Base-by-base conservation (phyloP, 1,139 yeast genomes). In the Arxiozyma bovina region DNA sequence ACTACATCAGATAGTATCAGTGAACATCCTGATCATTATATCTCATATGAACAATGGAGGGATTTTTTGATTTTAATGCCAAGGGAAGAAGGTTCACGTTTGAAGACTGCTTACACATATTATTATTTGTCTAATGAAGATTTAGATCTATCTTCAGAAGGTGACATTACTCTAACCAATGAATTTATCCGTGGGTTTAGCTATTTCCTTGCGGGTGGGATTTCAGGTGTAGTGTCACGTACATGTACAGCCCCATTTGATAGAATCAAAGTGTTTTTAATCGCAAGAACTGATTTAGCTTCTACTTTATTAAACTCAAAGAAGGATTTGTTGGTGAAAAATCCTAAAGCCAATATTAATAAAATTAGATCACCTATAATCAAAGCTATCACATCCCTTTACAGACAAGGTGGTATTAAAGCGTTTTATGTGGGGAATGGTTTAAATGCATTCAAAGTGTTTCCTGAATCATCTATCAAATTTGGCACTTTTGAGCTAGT, bases 161-260 rank as follows among this genome's bases (percentile, higher is more conserved):
- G 97, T 66, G 98, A 91, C 71, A 90, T 90, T 55, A 84, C 95
- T 0, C 76, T 90, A 46, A 83, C 86, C 48, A 84, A 82, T 65
- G 96, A 88, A 60, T 79, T 87, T 53, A 73, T 88, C 48, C 83
- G 85, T 65, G 96, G 97, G 40, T 77, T 89, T 60, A 97, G 97
- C 0, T 93, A 82, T 67, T 93, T 93, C 65, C 71, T 90, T 42
- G 96, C 97, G 1, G 99, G 99, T 42, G 99, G 99, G 0, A 71
- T 91, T 40, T 87, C 97, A 0, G 99, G 99, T 1, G 99, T 93
- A 6, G 86, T 93, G 4, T 89, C 97, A n/a, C 81, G 99, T 72
- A 90, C 98, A 0, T 86, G 95, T 64, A 93, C 99, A 0, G 99
- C 99, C 0, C 99, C 99, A 15, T 88, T 93, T 63, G 99, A 93